Base-by-base conservation (phyloP, 1,139 yeast species). In the Hyphopichia fennica region DNA sequence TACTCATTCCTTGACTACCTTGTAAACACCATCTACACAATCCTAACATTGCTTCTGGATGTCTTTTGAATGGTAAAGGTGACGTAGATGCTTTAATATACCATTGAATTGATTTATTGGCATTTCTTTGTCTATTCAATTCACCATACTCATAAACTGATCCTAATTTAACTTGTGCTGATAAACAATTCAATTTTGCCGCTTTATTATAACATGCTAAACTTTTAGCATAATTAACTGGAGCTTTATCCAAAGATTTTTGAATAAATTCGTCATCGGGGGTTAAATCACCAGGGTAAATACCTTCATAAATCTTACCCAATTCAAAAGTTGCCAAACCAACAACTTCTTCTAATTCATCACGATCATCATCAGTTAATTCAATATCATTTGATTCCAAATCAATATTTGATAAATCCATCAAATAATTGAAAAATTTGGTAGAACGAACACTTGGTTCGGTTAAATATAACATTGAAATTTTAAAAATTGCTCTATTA, bases 11-110 rank as follows among this genome's bases (percentile, higher is more conserved):
- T 11, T 80, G 77, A 4, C 87, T 81, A 2, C 98, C 98, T 0
- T 88, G 82, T 49, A 93, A 71, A 57, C 86, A 87, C 98, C 99
- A 93, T 37, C 97, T 91, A 46, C 90, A 81, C 44, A 93, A 72
- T 0, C 96, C 96, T 56, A 91, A 71, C 75, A 91, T 91, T 7
- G 96, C 93, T 55, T 88, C 88, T 0, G 95, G 83, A 56, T 89
- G 93, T 36, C 91, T 87, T 42, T 74, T 75, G 49, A 76, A 69
- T 20, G 65, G 59, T 33, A 72, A 56, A 14, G 75, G 73, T n/a
- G 75, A 68, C 14, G 67, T 75, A 0, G 95, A 90, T 1, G 96
- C 93, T 51, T 83, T 79, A 44, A 85, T 74, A 64, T 88, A 93
- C 97, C 98, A 93, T 39, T 90, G 93, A 44, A 93, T 81, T 4